Evolutionary conservation across 345 rosid species (phyloP).

Genomic region (Brassica incana): DNA sequence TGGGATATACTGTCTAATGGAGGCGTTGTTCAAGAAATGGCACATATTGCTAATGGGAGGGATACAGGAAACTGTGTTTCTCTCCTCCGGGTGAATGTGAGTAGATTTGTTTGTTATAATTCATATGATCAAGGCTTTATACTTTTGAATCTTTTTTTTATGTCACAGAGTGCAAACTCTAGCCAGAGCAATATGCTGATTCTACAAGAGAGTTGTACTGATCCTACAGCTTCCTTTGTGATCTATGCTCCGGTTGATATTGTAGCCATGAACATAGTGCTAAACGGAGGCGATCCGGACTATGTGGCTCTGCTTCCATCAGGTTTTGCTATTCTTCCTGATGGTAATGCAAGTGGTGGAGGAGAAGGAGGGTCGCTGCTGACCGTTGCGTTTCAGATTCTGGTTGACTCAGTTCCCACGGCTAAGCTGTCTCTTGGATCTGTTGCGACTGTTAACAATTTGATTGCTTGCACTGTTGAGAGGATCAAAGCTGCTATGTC

Average conservation of each 20-base stretch:
- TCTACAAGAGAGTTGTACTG: conserved; percentile 69
- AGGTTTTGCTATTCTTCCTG: conserved; percentile 78
- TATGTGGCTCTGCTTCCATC: conserved; percentile 76
- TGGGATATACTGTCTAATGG: conserved; percentile 99
- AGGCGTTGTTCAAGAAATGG: conserved; percentile 91
- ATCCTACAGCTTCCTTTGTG: conserved; percentile 61
- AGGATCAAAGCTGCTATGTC: conserved; percentile 80
- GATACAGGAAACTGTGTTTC: conserved; percentile 94
- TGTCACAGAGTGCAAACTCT: conserved; percentile 61
- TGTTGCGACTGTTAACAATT: conserved; percentile 91
- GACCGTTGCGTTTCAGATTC: conserved; percentile 92
- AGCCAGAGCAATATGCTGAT: conserved; percentile 84
- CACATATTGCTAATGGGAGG: conserved; percentile 87
- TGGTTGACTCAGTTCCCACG: conserved; percentile 91
- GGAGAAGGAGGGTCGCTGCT: conserved; percentile 71
- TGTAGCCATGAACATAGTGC: conserved; percentile 69
- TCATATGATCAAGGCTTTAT: conserved; percentile 16
- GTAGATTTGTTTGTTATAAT: conserved; percentile 15
- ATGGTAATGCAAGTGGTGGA: conserved; percentile 43
- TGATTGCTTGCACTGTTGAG: conserved; percentile 90
- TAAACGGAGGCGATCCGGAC: conserved; percentile 72
- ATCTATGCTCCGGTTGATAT: conserved; percentile 76
- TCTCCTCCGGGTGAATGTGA: conserved; percentile 82
- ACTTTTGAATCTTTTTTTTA: neutral
- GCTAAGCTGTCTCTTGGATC: conserved; percentile 94